Conservation (phyloP, 2,329 filamentous ascomycete genomes). For the Phaeoacremonium minimum region DNA sequence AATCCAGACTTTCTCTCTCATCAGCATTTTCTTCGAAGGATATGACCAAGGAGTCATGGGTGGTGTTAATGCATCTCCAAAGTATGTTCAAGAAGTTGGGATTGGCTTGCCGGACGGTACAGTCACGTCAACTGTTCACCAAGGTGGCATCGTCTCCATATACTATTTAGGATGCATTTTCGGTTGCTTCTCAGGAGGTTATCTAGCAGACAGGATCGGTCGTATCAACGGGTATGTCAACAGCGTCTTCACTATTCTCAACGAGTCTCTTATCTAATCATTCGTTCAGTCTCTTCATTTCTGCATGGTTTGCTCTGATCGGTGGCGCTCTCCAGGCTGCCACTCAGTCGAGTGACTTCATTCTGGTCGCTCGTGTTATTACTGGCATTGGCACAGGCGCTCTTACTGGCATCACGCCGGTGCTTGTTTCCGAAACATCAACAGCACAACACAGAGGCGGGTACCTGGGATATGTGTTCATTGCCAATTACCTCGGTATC, state of each 20-base stretch:
- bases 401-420: slow-evolving; percentile 44
- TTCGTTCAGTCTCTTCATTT: slow-evolving; percentile 34
- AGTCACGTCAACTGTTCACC: slow-evolving; percentile 41
- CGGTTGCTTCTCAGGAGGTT: slow-evolving; percentile 43
- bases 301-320: slow-evolving; percentile 39
- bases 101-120: slow-evolving; percentile 39
- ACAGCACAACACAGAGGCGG: slow-evolving; percentile 39
- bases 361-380: slow-evolving; percentile 42
- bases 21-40: slow-evolving; percentile 33
- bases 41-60: slow-evolving; percentile 54
- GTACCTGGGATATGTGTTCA: slow-evolving; percentile 43
- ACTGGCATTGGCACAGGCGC: slow-evolving; percentile 48
- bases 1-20: slow-evolving; percentile 21
- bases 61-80: slow-evolving; percentile 37
- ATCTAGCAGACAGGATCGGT: slow-evolving; percentile 48
- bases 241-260: neutral
- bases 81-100: slow-evolving; percentile 34
- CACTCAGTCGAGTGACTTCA: slow-evolving; percentile 38
- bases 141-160: slow-evolving; percentile 47
- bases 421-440: slow-evolving; percentile 42
- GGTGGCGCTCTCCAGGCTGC: slow-evolving; percentile 44
- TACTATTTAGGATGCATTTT: slow-evolving; percentile 48
- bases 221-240: slow-evolving; percentile 32
- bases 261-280: neutral
- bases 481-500: slow-evolving; percentile 49